Percentiles rank a stretch among this genome's conserved stretches.
Conservation (phyloP, 23 red algal species). For the Gracilaria vermiculophylla region DNA sequence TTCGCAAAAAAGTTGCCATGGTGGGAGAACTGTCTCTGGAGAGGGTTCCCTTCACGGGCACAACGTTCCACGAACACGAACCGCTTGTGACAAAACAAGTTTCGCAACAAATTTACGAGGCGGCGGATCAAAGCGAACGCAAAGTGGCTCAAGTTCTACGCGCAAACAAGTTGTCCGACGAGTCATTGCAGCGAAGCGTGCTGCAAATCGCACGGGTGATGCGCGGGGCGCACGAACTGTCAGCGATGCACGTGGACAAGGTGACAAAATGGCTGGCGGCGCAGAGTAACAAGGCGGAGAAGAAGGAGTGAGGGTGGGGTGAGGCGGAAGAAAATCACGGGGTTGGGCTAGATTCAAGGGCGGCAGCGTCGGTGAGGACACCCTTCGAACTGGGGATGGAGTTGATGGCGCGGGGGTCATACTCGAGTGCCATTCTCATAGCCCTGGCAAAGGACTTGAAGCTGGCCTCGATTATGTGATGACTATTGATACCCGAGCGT, state of each 20-base stretch:
- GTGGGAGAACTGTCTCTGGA: slow-evolving; percentile 42
- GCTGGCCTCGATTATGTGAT: slow-evolving; percentile 98
- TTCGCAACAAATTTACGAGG: slow-evolving; percentile 42
- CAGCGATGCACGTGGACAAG: slow-evolving; percentile 30
- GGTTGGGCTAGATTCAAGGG: slow-evolving; percentile 12
- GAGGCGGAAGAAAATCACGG: neutral
- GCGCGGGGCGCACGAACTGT: slow-evolving; percentile 49
- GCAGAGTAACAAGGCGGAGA: neutral
- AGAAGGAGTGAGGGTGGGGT: neutral
- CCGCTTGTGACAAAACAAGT: slow-evolving; percentile 27
- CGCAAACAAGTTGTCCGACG: neutral
- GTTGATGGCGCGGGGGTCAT: slow-evolving; percentile 69
- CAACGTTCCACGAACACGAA: slow-evolving; percentile 45
- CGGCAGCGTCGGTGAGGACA: slow-evolving; percentile 77
- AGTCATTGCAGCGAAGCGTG: neutral
- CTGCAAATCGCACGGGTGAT: slow-evolving; percentile 45
- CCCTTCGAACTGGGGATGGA: slow-evolving; percentile 90
- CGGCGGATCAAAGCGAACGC: neutral
- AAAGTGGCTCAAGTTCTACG: neutral
- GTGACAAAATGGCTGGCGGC: slow-evolving; percentile 52
- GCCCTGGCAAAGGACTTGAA: slow-evolving; percentile 99
- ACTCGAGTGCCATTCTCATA: slow-evolving; percentile 89
- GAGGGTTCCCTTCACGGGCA: neutral
- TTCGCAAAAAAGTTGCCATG: slow-evolving; percentile 28
- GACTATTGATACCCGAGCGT: slow-evolving; percentile 89